A percentile compares a stretch with the other conserved stretches of the same genome.
Evolutionary conservation across 2,329 filamentous ascomycete genomes (phyloP).

Genomic region (Fusarium sp.): DNA sequence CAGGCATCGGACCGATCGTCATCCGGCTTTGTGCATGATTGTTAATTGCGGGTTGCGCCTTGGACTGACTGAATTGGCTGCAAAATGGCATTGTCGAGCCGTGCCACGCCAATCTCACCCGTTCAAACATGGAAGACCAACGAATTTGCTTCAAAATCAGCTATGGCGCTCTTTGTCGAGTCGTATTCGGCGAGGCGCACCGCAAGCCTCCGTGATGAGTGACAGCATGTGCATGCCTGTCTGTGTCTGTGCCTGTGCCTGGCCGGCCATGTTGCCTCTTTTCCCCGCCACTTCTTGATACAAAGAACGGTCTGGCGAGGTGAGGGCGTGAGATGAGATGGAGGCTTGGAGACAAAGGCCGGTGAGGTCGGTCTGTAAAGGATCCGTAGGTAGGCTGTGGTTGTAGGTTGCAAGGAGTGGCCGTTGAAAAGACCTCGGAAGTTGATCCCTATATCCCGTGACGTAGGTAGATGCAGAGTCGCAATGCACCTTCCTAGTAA

Average conservation of each 20-base stretch:
- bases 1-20: slow-evolving; percentile 38
- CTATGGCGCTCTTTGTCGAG: slow-evolving; percentile 3
- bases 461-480: background rate
- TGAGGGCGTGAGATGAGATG: background rate
- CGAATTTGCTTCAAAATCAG: slow-evolving; percentile 10
- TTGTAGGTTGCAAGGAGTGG: background rate
- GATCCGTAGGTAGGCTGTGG: background rate
- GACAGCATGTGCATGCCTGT: slow-evolving; percentile 13
- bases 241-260: slow-evolving; percentile 2
- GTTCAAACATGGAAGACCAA: slow-evolving; percentile 1
- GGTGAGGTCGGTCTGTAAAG: background rate
- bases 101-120: slow-evolving; percentile 6
- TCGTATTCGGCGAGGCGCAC: slow-evolving; percentile 11
- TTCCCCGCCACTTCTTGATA: background rate
- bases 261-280: slow-evolving; percentile 27
- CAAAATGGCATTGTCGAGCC: slow-evolving; percentile 18
- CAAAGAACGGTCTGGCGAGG: background rate
- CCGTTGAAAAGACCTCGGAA: background rate
- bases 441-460: background rate
- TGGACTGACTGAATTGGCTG: slow-evolving; percentile 12
- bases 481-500: background rate
- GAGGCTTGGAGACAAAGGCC: background rate
- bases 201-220: slow-evolving; percentile 10
- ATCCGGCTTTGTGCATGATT: slow-evolving; percentile 22
- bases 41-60: slow-evolving; percentile 13